Evolutionary conservation across 306 rosid species (phyloP), one percentile per base, ranked within the genome.

Genomic region (Cucurbita pepo): DNA sequence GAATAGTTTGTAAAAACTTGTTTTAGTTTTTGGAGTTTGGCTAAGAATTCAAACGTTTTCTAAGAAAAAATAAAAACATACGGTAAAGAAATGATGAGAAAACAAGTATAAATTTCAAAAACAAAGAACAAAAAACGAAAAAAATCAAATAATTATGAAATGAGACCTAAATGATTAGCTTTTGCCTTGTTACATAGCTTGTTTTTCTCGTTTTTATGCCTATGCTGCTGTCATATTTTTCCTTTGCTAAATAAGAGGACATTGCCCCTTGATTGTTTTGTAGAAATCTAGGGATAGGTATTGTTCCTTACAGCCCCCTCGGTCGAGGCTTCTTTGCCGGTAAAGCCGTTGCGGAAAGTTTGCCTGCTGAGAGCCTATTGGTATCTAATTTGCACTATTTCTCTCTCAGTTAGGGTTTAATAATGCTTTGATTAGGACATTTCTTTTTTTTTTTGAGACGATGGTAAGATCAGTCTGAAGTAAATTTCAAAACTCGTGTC

Each of bases 241-340:
- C n/a, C 71, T 77, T 52, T 69, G 43, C 65, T 16, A 19, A 76
- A 40, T n/a, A 69, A 14, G 45, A 65, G 43, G 19, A 66, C 18
- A 51, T 15, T 65, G 16, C 22, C 13, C 18, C 11, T 34, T 25
- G 71, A 67, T 45, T 12, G 37, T 48, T 36, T 40, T 82, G 25
- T 79, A 88, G 96, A 84, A 90, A 92, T 61, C 90, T 88, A 73
- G 91, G 96, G 21, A 87, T 91, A 64, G 97, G 96, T 48, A 83
- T 89, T 67, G 97, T 89, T 50, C 90, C 97, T 3, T 89, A 85
- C 58, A 84, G 96, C 73, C 96, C 97, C 69, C 91, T 91, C 52
- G 96, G 97, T 11, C 84, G 87, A 41, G 97, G 93, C 5, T 87
- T 91, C 53, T 89, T 91, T 44, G 96, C 87, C 15, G 97, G 97